Base-by-base conservation (phyloP, 768 basidiomycete genomes). In the Suillus discolor region DNA sequence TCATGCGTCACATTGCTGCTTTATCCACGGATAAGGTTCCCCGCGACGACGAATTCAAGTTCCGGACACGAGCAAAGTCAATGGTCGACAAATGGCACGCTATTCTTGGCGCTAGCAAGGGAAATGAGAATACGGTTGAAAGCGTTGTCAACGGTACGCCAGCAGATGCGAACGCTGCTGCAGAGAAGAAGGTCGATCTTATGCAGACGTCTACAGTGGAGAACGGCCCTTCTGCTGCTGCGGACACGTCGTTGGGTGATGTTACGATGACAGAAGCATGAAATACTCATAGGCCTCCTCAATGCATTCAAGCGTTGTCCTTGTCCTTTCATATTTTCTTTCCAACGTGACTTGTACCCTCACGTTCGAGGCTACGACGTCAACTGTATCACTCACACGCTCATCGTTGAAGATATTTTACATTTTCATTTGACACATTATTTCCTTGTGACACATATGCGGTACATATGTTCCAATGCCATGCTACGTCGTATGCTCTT, bases 1-100 rank as follows among this genome's bases (percentile, higher is more conserved):
- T 88, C 65, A 86, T 88, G 84, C 85, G 86, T 74, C 85, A 86
- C 76, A 87, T 88, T 71, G 80, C 83, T 61, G 79, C 80, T 20
- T 76, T 86, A 41, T 63, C 70, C 20, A 75, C 73, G 31, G 71
- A 78, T 57, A 79, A 76, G 68, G 82, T 87, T 61, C 84, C 86
- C 31, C 74, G 79, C 65, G 81, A 87, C 63, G 83, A 82, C 39
- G 82, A 86, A 71, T 83, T 82, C 74, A 80, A 84, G 69, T 83
- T 87, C 77, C 84, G 80, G 64, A 77, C 79, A 57, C 80, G 85
- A 65, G 83, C 84, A 3, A 74, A 78, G 64, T 79, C 80, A 28
- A 69, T 87, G 55, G 83, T 87, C 68, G 75, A 80, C 54, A 81
- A 82, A 64, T 82, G 81, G 83, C 80, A 82, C 39, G 73, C 75